A percentile compares a stretch with the other conserved stretches of the same genome.
phyloP scores from a whole-genome alignment of 225 moss, liverwort and hornwort species.

The Physcomitrium patens region DNA sequence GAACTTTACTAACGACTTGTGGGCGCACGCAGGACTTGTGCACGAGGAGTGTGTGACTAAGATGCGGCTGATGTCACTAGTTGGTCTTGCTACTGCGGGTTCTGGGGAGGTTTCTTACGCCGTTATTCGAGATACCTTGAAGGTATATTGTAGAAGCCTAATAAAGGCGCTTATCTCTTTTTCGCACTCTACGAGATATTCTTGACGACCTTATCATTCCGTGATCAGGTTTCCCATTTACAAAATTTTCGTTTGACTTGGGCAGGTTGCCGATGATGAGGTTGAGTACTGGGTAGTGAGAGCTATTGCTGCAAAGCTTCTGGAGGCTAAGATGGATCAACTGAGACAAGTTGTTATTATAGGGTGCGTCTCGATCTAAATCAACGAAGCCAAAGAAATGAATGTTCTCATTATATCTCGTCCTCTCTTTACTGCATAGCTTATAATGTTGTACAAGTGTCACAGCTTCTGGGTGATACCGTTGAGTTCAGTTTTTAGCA shows the following conservation, averaged over 20 bases:
- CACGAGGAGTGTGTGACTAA: slow-evolving; percentile 84
- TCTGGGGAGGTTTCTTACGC: slow-evolving; percentile 75
- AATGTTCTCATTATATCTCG: no score
- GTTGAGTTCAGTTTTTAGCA: no score
- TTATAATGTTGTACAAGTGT: no score
- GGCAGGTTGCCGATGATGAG: slow-evolving; percentile 74
- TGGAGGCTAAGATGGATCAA: slow-evolving; percentile 93
- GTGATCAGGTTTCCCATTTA: background rate
- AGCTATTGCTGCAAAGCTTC: slow-evolving; percentile 80
- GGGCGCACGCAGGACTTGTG: slow-evolving; percentile 62
- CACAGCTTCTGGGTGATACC: no score
- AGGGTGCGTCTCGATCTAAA: slow-evolving; percentile 43
- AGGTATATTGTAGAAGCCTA: slow-evolving; percentile 36
- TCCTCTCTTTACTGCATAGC: no score
- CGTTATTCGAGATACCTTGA: slow-evolving; percentile 71
- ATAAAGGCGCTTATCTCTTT: background rate
- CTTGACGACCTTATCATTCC: no score
- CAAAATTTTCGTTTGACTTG: slow-evolving; percentile 14
- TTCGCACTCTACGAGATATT: background rate
- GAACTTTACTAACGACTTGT: background rate
- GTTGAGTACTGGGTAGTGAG: slow-evolving; percentile 91
- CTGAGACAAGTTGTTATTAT: slow-evolving; percentile 77
- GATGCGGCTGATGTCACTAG: slow-evolving; percentile 82
- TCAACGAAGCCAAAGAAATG: no score
- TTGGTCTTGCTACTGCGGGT: slow-evolving; percentile 79